Conservation (phyloP, 225 moss, liverwort and hornwort species). For the Ulota crispa region DNA sequence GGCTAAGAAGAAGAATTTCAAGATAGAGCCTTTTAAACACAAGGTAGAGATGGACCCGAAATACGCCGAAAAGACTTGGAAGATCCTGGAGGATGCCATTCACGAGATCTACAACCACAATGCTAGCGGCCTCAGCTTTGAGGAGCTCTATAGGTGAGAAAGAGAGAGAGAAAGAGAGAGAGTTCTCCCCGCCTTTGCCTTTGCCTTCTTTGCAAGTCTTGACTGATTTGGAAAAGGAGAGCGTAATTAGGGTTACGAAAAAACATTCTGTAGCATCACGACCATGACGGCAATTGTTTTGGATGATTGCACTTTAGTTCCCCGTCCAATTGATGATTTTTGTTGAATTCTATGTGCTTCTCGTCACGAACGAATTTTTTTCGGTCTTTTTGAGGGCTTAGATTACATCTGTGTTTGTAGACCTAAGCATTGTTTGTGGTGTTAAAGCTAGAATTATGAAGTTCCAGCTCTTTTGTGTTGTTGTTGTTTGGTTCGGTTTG, state of each 20-base stretch:
- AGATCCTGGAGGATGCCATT: conserved; percentile 69
- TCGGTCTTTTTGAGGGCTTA: neutral
- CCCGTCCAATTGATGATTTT: neutral
- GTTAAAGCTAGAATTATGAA: neutral
- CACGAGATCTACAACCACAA: conserved; percentile 73
- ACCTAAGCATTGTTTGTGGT: neutral
- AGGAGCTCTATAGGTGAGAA: conserved; percentile 59
- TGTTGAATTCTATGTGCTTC: neutral
- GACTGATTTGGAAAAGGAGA: neutral
- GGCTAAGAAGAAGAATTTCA: conserved; percentile 68
- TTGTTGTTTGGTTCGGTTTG: neutral
- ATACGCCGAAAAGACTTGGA: conserved; percentile 71
- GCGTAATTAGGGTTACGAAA: conserved; percentile 21
- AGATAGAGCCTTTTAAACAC: conserved; percentile 68
- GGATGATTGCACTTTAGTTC: neutral
- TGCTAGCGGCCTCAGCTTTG: conserved; percentile 66
- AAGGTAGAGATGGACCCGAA: conserved; percentile 75
- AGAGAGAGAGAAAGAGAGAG: too few relatives aligned
- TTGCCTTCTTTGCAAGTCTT: neutral
- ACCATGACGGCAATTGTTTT: conserved; percentile 13
- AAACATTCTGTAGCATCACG: neutral
- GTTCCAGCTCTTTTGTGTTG: conserved; percentile 12
- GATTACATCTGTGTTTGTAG: neutral
- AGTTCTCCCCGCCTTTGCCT: neutral
- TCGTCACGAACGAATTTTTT: neutral